Base-by-base conservation (phyloP, 2,329 filamentous ascomycete genomes). In the Nigrospora osmanthi region DNA sequence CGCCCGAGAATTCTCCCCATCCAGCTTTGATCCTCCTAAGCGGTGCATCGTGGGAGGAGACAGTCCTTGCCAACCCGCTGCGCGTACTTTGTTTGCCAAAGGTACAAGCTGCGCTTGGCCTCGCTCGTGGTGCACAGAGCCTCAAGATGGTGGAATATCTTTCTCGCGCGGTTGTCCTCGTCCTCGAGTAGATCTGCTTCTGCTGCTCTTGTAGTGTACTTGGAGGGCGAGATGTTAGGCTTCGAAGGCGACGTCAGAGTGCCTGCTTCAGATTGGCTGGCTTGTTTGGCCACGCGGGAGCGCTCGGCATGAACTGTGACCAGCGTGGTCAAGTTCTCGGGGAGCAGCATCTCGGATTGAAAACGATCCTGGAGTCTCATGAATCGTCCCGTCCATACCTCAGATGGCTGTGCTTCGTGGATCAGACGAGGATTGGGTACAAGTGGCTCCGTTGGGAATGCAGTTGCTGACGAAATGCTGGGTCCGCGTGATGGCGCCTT, bases 301-400 rank as follows among this genome's bases (percentile, higher is more conserved):
- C 49, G 47, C 35, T 53, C 49, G 11, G 51, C 52, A 34, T 59
- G 50, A 2, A 52, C 56, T 4, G 43, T 37, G 12, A 56, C 47
- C 5, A 61, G 47, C 1, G 43, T 51, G 2, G 45, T 35, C 6
- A 63, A 41, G 40, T 58, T 64, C 9, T 52, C 49, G 0, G 55
- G 48, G 5, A 57, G 46, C 17, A 72, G 57, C 19, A 57, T 53
- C 50, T 75, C 71, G 47, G 63, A 69, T 44, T 66, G 67, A 50
- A 73, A 70, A n/a, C 68, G 70, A 59, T 84, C 80, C 42, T 75
- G 68, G 1, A 83, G 60, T 2, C 76, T 63, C 42, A 71, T 63
- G 55, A 83, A 82, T 35, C 81, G 76, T 15, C 81, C 81, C 11
- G 71, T 66, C 81, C 81, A 85, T 58, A 81, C 84, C 3, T 67